Conservation (phyloP, 208 protist species). For the Crithidia thermophila region DNA sequence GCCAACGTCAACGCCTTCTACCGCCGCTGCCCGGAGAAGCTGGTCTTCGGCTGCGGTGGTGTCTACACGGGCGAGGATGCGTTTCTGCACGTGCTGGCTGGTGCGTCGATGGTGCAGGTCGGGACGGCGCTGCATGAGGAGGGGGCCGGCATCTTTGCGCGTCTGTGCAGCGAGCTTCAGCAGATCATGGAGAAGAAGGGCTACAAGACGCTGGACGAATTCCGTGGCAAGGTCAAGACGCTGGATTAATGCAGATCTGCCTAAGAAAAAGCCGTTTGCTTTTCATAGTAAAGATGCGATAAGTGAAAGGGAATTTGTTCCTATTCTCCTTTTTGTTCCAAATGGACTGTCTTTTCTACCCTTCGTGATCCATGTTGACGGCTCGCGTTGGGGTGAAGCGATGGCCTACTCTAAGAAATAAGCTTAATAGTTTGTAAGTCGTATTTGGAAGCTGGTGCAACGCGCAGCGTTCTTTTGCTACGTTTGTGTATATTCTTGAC, state of each 20-base stretch:
- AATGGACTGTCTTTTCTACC: not conserved
- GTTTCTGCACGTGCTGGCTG: constrained; percentile 85
- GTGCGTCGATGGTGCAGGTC: constrained; percentile 88
- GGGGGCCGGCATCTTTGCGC: constrained; percentile 73
- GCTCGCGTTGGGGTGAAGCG: too few species aligned
- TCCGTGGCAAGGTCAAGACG: constrained; percentile 85
- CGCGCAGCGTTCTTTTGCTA: too few species aligned
- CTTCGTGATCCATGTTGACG: not conserved
- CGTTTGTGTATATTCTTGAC: too few species aligned
- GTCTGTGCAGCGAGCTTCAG: constrained; percentile 65
- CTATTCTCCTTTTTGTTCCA: not conserved
- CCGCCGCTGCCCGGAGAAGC: constrained; percentile 78
- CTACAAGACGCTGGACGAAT: constrained; percentile 86
- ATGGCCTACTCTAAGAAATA: too few species aligned
- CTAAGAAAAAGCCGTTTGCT: not conserved
- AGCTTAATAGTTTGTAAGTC: too few species aligned
- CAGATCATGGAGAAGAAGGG: constrained; percentile 87
- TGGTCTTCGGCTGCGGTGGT: constrained; percentile 86
- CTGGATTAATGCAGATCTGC: constrained; percentile 44
- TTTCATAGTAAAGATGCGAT: not conserved
- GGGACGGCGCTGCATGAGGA: constrained; percentile 84
- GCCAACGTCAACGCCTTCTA: constrained; percentile 91
- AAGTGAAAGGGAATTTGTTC: not conserved
- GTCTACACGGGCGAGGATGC: constrained; percentile 84
- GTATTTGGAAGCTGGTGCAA: too few species aligned